Conservation (phyloP, 768 basidiomycete genomes). For the Suillus clintonianus region DNA sequence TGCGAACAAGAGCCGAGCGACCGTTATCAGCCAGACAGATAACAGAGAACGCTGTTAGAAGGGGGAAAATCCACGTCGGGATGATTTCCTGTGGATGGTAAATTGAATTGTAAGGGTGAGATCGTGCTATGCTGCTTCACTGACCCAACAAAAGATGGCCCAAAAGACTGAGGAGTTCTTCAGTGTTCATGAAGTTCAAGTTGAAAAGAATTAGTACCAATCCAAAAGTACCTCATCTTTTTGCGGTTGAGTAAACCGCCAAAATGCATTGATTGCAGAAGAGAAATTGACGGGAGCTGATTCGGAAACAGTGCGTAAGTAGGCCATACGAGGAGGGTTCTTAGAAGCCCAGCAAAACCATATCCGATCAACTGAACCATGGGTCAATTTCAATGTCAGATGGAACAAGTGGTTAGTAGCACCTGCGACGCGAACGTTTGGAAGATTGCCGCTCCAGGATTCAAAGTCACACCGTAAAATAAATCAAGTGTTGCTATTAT, state of each 20-base stretch:
- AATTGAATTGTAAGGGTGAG: background rate
- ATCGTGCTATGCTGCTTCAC: background rate
- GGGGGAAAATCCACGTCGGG: conserved; percentile 24
- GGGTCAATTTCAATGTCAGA: conserved; percentile 14
- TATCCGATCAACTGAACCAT: conserved; percentile 38
- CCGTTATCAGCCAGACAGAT: conserved; percentile 52
- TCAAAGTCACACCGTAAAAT: conserved; percentile 51
- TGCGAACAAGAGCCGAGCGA: conserved; percentile 42
- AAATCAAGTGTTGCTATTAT: conserved; percentile 61
- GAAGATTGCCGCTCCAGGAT: conserved; percentile 53
- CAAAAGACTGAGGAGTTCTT: conserved; percentile 32
- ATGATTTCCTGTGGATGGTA: conserved; percentile 10
- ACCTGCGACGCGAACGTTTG: conserved; percentile 53
- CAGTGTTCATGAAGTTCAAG: background rate
- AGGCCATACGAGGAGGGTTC: conserved; percentile 51
- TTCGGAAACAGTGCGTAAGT: conserved; percentile 56
- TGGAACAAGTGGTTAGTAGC: conserved; percentile 24
- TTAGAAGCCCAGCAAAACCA: conserved; percentile 41
- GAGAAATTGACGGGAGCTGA: conserved; percentile 52
- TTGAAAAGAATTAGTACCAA: conserved; percentile 32
- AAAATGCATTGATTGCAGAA: conserved; percentile 56
- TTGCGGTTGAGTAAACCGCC: conserved; percentile 51
- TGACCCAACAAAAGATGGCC: conserved; percentile 51
- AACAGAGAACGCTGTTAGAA: conserved; percentile 50
- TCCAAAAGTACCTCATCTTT: conserved; percentile 56